These are phyloP conservation scores for Atkinsonella texensis DNA, from an alignment of 2,329 filamentous ascomycete species.

Conservation along the genomic window DNA sequence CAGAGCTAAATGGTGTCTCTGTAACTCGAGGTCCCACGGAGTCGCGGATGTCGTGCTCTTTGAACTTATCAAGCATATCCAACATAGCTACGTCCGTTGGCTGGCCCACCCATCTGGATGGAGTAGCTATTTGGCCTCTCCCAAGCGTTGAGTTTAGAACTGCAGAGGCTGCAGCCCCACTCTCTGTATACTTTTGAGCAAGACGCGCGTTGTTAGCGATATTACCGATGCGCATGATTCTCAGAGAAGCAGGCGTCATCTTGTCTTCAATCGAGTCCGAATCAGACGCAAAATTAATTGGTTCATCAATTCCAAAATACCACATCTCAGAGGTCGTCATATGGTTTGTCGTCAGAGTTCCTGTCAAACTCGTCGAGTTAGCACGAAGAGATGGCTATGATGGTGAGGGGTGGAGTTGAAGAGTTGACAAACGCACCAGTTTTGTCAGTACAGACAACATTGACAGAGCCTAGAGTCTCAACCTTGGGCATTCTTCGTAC, in stretches of 20 bases:
- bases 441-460: conserved; percentile 98
- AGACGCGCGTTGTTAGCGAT: conserved; percentile 91
- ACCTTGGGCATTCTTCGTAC: conserved; percentile 93
- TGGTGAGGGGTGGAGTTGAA: background rate
- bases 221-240: conserved; percentile 83
- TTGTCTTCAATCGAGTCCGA: conserved; percentile 41
- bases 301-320: conserved; percentile 62
- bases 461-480: conserved; percentile 94
- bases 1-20: conserved; percentile 92
- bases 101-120: conserved; percentile 91
- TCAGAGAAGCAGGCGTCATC: conserved; percentile 62
- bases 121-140: conserved; percentile 42
- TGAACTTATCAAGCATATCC: conserved; percentile 81
- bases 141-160: conserved; percentile 76
- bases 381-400: background rate
- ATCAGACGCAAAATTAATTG: conserved; percentile 41
- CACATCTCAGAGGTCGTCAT: conserved; percentile 97
- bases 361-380: conserved; percentile 22
- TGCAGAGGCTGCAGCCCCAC: conserved; percentile 55
- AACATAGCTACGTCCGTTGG: conserved; percentile 96
- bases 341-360: conserved; percentile 91
- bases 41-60: conserved; percentile 82
- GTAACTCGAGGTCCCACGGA: conserved; percentile 69
- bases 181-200: conserved; percentile 58
- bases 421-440: conserved; percentile 44